A percentile compares a stretch with the other conserved stretches of the same genome.
These are phyloP conservation scores for Penicillium sp. DNA, from an alignment of 2,329 filamentous ascomycete genomes.

Conservation along the genomic window DNA sequence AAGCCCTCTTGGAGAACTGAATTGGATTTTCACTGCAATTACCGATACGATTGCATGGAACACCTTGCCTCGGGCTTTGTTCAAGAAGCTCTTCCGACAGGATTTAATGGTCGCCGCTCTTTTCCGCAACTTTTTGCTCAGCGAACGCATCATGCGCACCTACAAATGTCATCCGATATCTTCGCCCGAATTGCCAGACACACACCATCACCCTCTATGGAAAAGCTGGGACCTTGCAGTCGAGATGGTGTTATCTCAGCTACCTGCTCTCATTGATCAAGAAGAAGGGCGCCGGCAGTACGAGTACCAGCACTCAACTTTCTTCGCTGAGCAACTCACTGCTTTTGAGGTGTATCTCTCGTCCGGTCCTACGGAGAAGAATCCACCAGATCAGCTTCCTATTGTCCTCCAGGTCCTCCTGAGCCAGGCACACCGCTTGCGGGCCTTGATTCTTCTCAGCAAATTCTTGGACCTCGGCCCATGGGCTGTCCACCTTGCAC, in stretches of 20 bases:
- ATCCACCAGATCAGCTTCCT: constrained; percentile 88
- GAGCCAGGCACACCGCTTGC: constrained; percentile 89
- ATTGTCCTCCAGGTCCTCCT: constrained; percentile 94
- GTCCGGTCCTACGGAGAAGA: constrained; percentile 78
- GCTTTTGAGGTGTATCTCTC: constrained; percentile 95
- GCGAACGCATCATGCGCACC: constrained; percentile 91
- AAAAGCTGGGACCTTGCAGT: constrained; percentile 97
- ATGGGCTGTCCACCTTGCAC: constrained; percentile 96
- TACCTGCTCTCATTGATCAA: constrained; percentile 77
- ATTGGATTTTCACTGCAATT: constrained; percentile 99
- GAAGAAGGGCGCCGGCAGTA: constrained; percentile 74
- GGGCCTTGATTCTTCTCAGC: constrained; percentile 86
- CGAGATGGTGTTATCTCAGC: constrained; percentile 87
- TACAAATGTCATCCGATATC: constrained; percentile 96
- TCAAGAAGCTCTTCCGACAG: constrained; percentile 95
- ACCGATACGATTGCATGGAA: constrained; percentile 99
- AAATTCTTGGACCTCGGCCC: constrained; percentile 93
- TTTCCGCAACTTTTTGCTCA: constrained; percentile 92
- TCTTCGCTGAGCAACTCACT: constrained; percentile 95
- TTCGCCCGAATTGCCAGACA: constrained; percentile 87
- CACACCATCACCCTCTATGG: constrained; percentile 92
- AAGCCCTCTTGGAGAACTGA: constrained; percentile 91
- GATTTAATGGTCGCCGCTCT: constrained; percentile 98
- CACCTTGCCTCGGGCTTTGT: constrained; percentile 80
- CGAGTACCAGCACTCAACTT: constrained; percentile 89